A percentile compares a stretch with the other conserved stretches of the same genome.
Conservation (phyloP, 306 rosid genomes). For the Spatholobus suberectus region DNA sequence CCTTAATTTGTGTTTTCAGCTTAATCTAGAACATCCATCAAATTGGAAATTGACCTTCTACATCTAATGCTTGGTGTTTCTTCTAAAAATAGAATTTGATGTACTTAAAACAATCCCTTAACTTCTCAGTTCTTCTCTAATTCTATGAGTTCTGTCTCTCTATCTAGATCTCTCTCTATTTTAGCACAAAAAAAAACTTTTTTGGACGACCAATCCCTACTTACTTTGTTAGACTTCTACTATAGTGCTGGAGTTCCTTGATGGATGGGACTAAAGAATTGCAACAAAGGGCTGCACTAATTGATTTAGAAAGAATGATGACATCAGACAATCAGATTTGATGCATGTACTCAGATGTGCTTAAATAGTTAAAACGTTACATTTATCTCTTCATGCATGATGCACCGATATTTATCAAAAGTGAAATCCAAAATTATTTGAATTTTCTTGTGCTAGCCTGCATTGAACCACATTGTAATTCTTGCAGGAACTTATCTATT, state of each 20-base stretch:
- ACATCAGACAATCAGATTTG: not conserved
- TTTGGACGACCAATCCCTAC: not conserved
- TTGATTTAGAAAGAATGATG: not conserved
- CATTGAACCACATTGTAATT: not conserved
- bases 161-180: constrained; percentile 2
- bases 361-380: too few species aligned
- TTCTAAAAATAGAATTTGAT: too few species aligned
- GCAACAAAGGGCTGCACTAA: not conserved
- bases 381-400: too few species aligned
- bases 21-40: too few species aligned
- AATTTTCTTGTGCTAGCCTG: not conserved
- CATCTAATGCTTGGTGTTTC: too few species aligned
- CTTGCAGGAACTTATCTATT: not conserved
- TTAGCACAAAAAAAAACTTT: not conserved
- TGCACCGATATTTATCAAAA: not conserved
- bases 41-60: too few species aligned
- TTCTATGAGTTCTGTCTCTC: not conserved
- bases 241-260: not conserved
- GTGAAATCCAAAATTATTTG: not conserved
- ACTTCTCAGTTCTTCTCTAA: not conserved
- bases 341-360: not conserved
- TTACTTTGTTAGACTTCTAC: not conserved
- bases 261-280: not conserved
- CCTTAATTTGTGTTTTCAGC: too few species aligned
- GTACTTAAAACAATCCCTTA: too few species aligned